phyloP scores from a whole-genome alignment of 345 rosid species.

The Eucalyptus tenuipes region DNA sequence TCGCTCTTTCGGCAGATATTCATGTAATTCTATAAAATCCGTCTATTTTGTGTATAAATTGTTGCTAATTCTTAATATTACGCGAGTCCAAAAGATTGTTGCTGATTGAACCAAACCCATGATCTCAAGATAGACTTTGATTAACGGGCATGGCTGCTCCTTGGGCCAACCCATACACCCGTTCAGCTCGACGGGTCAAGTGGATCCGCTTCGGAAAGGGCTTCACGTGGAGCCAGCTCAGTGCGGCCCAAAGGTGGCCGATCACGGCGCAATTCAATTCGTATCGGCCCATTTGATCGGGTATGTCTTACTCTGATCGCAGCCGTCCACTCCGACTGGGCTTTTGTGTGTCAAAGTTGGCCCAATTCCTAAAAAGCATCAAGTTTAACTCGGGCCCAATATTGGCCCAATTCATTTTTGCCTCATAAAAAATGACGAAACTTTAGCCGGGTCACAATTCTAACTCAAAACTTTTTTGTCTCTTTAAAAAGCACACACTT shows the following conservation, averaged over 20 bases:
- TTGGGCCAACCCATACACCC: not conserved
- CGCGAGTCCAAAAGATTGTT: not conserved
- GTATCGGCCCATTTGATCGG: not conserved
- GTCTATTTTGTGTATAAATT: not conserved
- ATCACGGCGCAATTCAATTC: not conserved
- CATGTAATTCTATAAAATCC: not conserved
- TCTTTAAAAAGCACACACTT: not conserved
- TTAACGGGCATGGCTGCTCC: not conserved
- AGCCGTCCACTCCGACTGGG: not conserved
- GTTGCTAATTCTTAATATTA: not conserved
- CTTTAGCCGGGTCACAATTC: not conserved
- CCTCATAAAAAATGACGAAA: not conserved
- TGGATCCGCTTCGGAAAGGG: not conserved
- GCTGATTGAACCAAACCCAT: not conserved
- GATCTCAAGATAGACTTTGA: not conserved
- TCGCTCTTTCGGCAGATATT: not conserved
- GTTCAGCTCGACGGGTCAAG: not conserved
- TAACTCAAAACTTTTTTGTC: not conserved
- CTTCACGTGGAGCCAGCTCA: not conserved
- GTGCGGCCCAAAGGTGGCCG: not conserved
- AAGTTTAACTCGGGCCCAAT: not conserved
- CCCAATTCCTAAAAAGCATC: not conserved
- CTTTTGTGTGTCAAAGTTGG: not conserved
- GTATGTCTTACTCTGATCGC: not conserved
- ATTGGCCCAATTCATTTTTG: not conserved